Conservation (phyloP, 2,329 filamentous ascomycete genomes). For the Proliferodiscus dingleyae region DNA sequence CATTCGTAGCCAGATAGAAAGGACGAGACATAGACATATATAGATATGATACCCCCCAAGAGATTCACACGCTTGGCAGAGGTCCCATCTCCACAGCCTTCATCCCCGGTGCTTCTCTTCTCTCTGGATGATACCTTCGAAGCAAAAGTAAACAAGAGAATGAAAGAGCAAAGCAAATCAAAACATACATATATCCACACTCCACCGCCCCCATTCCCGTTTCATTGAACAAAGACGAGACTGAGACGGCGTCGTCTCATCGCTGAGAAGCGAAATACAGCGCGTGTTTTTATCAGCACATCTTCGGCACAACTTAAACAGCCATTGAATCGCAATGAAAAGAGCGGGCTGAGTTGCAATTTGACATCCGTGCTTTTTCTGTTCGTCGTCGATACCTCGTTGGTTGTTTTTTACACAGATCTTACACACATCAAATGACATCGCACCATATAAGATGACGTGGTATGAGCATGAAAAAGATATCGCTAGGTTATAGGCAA, state of each 20-base stretch:
- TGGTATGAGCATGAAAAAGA: too few species aligned
- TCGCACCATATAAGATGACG: not conserved
- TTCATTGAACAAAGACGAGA: conserved; percentile 16
- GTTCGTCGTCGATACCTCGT: too few species aligned
- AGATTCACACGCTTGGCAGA: too few species aligned
- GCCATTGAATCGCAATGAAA: conserved; percentile 73
- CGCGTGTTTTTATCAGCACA: conserved; percentile 76
- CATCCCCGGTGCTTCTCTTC: too few species aligned
- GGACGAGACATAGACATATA: too few species aligned
- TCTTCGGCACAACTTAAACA: conserved; percentile 97
- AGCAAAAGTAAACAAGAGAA: not conserved
- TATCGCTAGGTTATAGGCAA: too few species aligned
- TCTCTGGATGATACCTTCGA: not conserved
- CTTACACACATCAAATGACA: not conserved
- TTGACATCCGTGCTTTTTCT: conserved; percentile 94
- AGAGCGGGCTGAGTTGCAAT: conserved; percentile 96
- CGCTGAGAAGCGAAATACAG: conserved; percentile 32
- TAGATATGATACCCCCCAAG: too few species aligned
- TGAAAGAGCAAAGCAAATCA: too few species aligned
- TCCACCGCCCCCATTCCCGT: conserved; percentile 18
- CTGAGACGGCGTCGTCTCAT: conserved; percentile 24
- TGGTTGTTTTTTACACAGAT: too few species aligned
- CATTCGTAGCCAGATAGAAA: too few species aligned
- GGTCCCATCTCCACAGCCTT: too few species aligned
- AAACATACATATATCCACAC: conserved; percentile 16